phyloP scores from a whole-genome alignment of 2,329 filamentous ascomycete species.

The Fusarium lateritium region DNA sequence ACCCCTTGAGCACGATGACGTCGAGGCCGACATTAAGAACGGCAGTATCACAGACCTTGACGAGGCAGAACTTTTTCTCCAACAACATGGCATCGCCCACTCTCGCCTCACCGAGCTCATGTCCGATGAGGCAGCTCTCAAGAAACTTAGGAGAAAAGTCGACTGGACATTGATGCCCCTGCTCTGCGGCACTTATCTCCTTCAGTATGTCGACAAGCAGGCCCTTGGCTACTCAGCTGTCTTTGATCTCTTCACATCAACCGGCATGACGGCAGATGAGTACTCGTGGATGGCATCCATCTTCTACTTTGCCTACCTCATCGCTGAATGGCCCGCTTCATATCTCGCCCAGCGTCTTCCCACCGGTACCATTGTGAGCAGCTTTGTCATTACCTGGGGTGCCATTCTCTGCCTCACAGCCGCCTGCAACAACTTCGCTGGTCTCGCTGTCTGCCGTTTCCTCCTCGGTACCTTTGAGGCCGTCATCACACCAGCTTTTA shows the following conservation, averaged over 20 bases:
- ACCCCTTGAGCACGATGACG: conserved; percentile 39
- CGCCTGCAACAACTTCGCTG: conserved; percentile 58
- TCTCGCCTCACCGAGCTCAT: conserved; percentile 45
- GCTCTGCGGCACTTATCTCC: conserved; percentile 63
- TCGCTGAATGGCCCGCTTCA: conserved; percentile 59
- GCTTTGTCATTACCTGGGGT: conserved; percentile 56
- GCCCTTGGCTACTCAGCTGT: conserved; percentile 68
- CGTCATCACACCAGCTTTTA: conserved; percentile 65
- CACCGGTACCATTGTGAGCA: conserved; percentile 54
- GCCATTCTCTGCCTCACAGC: conserved; percentile 62
- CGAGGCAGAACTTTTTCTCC: conserved; percentile 48
- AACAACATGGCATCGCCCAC: conserved; percentile 47
- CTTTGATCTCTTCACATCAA: conserved; percentile 67
- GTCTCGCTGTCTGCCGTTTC: conserved; percentile 62
- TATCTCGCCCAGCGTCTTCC: conserved; percentile 54
- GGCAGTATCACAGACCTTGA: conserved; percentile 46
- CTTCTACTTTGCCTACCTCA: conserved; percentile 67
- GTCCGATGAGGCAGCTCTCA: conserved; percentile 44
- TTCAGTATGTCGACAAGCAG: conserved; percentile 72
- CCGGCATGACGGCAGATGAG: conserved; percentile 61
- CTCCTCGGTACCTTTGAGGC: conserved; percentile 65
- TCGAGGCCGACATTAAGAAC: conserved; percentile 46
- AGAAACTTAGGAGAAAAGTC: conserved; percentile 58
- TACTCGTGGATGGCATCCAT: conserved; percentile 70
- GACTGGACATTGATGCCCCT: conserved; percentile 67